phyloP scores from a whole-genome alignment of 1,284 basidiomycete genomes.

The Rhizoctonia solani region DNA sequence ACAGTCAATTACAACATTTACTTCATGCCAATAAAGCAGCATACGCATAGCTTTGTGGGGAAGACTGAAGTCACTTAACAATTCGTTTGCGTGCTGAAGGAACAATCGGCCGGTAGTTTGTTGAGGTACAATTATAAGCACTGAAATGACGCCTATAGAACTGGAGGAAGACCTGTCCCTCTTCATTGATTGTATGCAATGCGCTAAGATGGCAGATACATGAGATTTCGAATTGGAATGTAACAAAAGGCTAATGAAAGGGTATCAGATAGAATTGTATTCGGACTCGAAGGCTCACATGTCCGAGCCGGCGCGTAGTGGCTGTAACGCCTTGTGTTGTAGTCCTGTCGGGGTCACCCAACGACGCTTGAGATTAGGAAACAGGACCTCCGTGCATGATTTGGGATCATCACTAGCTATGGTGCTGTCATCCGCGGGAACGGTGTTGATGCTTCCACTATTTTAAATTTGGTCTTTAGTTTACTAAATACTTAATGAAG shows the following conservation, averaged over 20 bases:
- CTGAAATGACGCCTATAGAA: conserved; percentile 1
- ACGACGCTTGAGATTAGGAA: too few relatives aligned
- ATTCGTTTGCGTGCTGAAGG: conserved; percentile 10
- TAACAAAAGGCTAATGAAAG: neutral
- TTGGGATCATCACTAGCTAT: too few relatives aligned
- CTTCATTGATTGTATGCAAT: conserved; percentile 2
- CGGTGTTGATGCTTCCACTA: too few relatives aligned
- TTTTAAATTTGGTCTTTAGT: too few relatives aligned
- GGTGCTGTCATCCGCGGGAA: neutral
- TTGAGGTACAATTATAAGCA: conserved; percentile 21
- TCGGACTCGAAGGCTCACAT: neutral
- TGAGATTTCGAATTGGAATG: neutral
- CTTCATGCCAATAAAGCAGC: neutral
- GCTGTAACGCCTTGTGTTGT: neutral
- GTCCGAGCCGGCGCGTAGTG: neutral
- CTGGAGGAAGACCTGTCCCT: neutral
- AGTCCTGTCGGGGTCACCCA: neutral
- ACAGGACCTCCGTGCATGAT: too few relatives aligned
- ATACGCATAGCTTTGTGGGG: conserved; percentile 6
- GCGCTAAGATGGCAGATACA: conserved; percentile 9
- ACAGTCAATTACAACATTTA: neutral
- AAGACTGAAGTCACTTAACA: neutral
- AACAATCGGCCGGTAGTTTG: conserved; percentile 18
- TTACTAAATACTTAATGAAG: too few relatives aligned
- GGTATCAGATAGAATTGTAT: neutral